A percentile compares a stretch with the other conserved stretches of the same genome.
phyloP scores from a whole-genome alignment of 2,329 filamentous ascomycete species.

The Alternaria consortialis region DNA sequence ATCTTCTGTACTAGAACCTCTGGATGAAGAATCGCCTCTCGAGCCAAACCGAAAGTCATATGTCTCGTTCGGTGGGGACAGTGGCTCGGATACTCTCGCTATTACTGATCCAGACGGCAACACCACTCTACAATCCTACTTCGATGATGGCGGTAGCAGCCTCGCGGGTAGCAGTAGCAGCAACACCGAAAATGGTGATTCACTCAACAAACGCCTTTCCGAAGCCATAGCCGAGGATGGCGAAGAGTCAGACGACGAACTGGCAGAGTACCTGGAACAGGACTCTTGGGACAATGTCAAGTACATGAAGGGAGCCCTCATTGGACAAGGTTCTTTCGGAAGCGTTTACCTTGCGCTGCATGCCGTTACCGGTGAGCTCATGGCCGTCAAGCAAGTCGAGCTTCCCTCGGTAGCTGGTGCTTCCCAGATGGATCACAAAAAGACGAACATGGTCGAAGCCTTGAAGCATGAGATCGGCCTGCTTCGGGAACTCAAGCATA shows the following conservation, averaged over 20 bases:
- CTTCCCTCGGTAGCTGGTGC: constrained; percentile 80
- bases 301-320: constrained; percentile 99
- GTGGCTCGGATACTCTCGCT: constrained; percentile 73
- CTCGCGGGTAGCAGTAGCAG: constrained; percentile 72
- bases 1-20: constrained; percentile 85
- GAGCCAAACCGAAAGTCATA: constrained; percentile 95
- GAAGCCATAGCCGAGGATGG: constrained; percentile 89
- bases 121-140: constrained; percentile 76
- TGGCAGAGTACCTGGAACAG: constrained; percentile 87
- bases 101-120: constrained; percentile 81
- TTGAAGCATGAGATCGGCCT: constrained; percentile 96
- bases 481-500: constrained; percentile 90
- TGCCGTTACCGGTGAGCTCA: constrained; percentile 93
- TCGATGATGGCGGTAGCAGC: constrained; percentile 80
- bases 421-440: constrained; percentile 80
- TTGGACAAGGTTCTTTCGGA: constrained; percentile 96
- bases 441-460: constrained; percentile 98
- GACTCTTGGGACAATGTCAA: constrained; percentile 97
- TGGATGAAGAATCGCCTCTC: constrained; percentile 87
- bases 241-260: constrained; percentile 88
- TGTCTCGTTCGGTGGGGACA: constrained; percentile 82
- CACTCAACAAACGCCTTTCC: constrained; percentile 81
- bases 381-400: constrained; percentile 98
- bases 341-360: constrained; percentile 95
- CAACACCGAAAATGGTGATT: constrained; percentile 69